phyloP scores from a whole-genome alignment of 1,284 basidiomycete species.

The Leccinum fallax region DNA sequence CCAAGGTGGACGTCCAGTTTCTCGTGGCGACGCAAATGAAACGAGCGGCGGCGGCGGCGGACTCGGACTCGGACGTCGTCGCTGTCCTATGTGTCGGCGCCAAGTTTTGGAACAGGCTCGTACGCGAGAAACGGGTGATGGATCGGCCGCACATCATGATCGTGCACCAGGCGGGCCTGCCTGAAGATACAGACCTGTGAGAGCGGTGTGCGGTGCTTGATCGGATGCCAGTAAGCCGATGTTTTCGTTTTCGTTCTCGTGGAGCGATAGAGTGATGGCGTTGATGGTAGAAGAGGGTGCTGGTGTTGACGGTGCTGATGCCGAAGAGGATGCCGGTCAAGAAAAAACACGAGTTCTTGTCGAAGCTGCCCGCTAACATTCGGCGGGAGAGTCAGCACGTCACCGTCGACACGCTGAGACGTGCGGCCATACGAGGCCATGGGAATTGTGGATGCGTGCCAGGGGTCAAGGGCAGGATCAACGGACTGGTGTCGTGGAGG shows the following conservation, averaged over 20 bases:
- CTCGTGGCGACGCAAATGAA: constrained; percentile 46
- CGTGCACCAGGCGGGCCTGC: constrained; percentile 68
- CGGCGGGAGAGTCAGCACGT: constrained; percentile 17
- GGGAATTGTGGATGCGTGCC: too few relatives aligned
- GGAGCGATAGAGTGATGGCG: constrained; percentile 50
- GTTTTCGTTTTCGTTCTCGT: constrained; percentile 55
- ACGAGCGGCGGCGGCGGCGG: background rate
- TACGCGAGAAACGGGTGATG: constrained; percentile 49
- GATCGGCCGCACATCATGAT: constrained; percentile 84
- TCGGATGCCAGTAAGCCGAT: constrained; percentile 45
- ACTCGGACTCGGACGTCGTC: constrained; percentile 7
- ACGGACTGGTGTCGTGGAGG: too few relatives aligned
- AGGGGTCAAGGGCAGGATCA: too few relatives aligned
- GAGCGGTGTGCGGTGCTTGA: constrained; percentile 58
- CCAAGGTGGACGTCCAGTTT: constrained; percentile 65
- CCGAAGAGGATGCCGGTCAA: too few relatives aligned
- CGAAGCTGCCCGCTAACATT: constrained; percentile 31
- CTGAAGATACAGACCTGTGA: constrained; percentile 49
- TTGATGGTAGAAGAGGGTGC: too few relatives aligned
- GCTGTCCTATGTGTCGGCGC: constrained; percentile 34
- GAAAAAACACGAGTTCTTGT: too few relatives aligned
- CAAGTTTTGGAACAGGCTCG: constrained; percentile 55
- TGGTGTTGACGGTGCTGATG: too few relatives aligned
- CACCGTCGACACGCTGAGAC: too few relatives aligned
- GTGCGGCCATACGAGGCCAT: too few relatives aligned